Conservation (phyloP, 2,329 filamentous ascomycete genomes). For the Fusarium succisae region DNA sequence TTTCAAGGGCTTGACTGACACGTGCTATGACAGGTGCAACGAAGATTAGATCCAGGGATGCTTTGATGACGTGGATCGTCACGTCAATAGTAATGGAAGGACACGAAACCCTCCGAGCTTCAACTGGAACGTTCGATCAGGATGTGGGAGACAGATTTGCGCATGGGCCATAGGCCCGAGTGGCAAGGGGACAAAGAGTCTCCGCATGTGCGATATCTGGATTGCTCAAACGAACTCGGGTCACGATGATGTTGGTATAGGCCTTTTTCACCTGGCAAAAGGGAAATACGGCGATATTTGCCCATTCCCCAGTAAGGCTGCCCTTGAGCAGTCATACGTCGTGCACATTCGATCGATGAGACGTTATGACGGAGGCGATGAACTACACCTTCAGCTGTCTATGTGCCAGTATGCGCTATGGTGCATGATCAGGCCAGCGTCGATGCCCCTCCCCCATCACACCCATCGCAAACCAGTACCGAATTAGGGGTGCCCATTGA, state of each 20-base stretch:
- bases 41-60: background rate
- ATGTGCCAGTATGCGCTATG: too few relatives aligned
- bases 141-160: background rate
- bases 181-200: background rate
- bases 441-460: background rate
- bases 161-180: too few relatives aligned
- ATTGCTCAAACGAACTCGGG: background rate
- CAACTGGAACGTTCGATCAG: background rate
- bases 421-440: background rate
- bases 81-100: background rate
- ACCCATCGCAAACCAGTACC: background rate
- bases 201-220: background rate
- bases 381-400: background rate
- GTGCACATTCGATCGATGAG: too few relatives aligned
- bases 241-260: too few relatives aligned
- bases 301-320: fast-evolving
- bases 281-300: background rate
- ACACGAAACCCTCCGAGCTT: background rate
- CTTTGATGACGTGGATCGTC: background rate
- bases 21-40: background rate
- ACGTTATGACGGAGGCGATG: too few relatives aligned
- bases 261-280: too few relatives aligned
- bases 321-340: fast-evolving
- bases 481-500: background rate
- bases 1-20: background rate